phyloP scores from a whole-genome alignment of 805 yeast species.

The Cyberlindnera mycetangii region DNA sequence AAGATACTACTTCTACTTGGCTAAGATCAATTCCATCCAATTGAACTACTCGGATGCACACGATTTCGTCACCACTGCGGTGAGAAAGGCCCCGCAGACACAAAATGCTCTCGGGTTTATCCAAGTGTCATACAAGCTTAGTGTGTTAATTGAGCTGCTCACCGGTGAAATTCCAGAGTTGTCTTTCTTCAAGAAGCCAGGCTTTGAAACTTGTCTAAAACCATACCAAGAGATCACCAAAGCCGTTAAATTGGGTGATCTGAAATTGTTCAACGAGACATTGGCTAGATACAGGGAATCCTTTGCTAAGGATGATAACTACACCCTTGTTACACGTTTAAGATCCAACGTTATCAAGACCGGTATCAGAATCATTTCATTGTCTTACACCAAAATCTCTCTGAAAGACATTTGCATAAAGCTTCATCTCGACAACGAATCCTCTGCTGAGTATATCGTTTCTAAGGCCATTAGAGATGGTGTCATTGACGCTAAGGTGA shows the following conservation, averaged over 20 bases:
- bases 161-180: constrained; percentile 97
- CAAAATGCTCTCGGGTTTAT: constrained; percentile 79
- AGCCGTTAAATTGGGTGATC: constrained; percentile 91
- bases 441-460: constrained; percentile 94
- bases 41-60: constrained; percentile 88
- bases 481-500: constrained; percentile 90
- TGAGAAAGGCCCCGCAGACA: constrained; percentile 94
- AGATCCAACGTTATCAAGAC: constrained; percentile 98
- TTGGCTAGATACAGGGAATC: constrained; percentile 57
- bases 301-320: constrained; percentile 75
- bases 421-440: constrained; percentile 88
- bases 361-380: constrained; percentile 89
- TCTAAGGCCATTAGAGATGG: constrained; percentile 97
- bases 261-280: constrained; percentile 72
- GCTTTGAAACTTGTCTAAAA: constrained; percentile 55
- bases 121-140: constrained; percentile 85
- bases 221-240: constrained; percentile 87
- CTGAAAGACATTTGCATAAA: constrained; percentile 92
- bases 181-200: constrained; percentile 66
- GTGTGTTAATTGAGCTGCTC: constrained; percentile 82
- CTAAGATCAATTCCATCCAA: constrained; percentile 89
- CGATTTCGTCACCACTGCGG: constrained; percentile 89
- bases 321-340: constrained; percentile 79
- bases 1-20: constrained; percentile 85
- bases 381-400: constrained; percentile 87